Conservation (phyloP, 306 rosid genomes). For the Fragaria nilgerrensis region DNA sequence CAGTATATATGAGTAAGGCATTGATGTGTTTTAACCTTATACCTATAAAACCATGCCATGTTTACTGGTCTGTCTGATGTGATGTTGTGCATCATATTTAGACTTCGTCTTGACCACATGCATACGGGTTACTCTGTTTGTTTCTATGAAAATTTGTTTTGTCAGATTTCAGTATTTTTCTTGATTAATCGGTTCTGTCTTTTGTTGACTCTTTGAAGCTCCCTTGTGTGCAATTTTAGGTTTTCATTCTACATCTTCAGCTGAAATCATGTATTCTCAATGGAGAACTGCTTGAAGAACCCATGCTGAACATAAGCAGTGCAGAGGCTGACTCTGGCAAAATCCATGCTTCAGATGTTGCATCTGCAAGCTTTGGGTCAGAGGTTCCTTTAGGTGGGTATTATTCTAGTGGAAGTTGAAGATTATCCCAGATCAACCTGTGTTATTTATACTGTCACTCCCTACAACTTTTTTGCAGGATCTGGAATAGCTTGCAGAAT, state of each 20-base stretch:
- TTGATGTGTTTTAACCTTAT: background rate
- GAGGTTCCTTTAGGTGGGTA: constrained; percentile 76
- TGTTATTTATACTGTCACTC: constrained; percentile 1
- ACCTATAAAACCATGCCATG: background rate
- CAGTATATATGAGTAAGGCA: background rate
- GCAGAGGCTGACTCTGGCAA: constrained; percentile 39
- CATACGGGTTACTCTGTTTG: background rate
- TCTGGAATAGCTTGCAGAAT: constrained; percentile 71
- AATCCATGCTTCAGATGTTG: constrained; percentile 43
- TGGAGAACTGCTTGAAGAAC: constrained; percentile 49
- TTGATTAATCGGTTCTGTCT: background rate
- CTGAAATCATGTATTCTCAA: constrained; percentile 50
- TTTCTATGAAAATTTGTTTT: background rate
- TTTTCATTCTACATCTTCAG: constrained; percentile 64
- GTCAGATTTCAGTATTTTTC: background rate
- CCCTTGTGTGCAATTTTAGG: constrained; percentile 39
- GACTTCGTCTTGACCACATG: background rate
- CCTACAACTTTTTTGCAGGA: constrained; percentile 38
- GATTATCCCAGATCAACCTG: constrained; percentile 6
- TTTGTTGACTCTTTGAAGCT: constrained; percentile 20
- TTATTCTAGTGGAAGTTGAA: constrained; percentile 11
- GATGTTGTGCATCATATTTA: background rate
- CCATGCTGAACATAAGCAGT: constrained; percentile 33
- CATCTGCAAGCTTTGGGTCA: constrained; percentile 78
- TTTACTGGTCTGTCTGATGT: background rate